Percentiles rank a stretch among this genome's conserved stretches.
Evolutionary conservation across 306 rosid species (phyloP).

Genomic region (Quercus bicolor): DNA sequence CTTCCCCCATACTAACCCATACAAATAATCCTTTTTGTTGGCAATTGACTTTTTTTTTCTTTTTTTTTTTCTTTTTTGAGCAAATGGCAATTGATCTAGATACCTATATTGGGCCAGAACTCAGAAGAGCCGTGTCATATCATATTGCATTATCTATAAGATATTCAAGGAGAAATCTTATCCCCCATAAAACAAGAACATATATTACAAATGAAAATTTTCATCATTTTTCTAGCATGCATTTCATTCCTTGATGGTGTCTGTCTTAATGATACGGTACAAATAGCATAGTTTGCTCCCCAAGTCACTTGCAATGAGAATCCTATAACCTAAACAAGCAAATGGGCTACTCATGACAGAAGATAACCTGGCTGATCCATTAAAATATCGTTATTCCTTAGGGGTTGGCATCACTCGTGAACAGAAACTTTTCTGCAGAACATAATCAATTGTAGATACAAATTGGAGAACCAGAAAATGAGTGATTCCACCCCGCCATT

Average conservation of each 20-base stretch:
- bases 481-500: slow-evolving; percentile 20
- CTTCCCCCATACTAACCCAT: too few species aligned
- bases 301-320: not conserved
- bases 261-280: slow-evolving; percentile 10
- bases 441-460: not conserved
- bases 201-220: slow-evolving; percentile 27
- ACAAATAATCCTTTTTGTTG: too few species aligned
- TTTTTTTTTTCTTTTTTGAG: too few species aligned
- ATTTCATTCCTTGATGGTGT: not conserved
- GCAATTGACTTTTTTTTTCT: too few species aligned
- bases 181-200: slow-evolving; percentile 9
- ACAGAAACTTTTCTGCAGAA: slow-evolving; percentile 3
- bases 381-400: not conserved
- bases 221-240: slow-evolving; percentile 11
- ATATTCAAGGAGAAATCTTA: slow-evolving; percentile 11
- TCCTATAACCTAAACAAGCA: slow-evolving; percentile 2
- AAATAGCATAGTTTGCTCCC: slow-evolving; percentile 20
- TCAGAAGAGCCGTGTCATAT: not conserved
- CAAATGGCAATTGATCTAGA: too few species aligned
- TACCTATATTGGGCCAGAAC: not conserved
- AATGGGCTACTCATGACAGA: not conserved
- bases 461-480: slow-evolving; percentile 30
- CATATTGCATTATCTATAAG: slow-evolving; percentile 4
- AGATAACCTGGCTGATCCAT: not conserved
- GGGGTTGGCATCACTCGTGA: slow-evolving; percentile 5